Base-by-base conservation (phyloP, 768 basidiomycete genomes). In the Boletellus ananiceps region DNA sequence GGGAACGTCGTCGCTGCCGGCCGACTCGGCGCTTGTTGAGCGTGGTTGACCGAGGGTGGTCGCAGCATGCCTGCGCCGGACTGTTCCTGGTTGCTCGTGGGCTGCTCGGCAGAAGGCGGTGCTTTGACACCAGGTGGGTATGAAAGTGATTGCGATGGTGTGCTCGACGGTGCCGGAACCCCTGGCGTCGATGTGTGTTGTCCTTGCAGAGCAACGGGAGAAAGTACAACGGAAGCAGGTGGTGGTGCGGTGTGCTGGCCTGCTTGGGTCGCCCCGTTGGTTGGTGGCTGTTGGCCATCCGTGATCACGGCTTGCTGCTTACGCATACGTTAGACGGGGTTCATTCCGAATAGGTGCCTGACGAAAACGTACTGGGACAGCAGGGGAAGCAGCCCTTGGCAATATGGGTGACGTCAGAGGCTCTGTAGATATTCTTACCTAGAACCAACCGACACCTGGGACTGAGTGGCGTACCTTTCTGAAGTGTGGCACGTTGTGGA, bases 41-140 rank as follows among this genome's bases (percentile, higher is more conserved):
- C 76, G 27, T 74, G 63, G 44, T 78, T 69, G 31, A 68, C 71
- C 18, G 84, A 82, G 18, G 80, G 66, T 18, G 84, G 81, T 50
- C 83, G 68, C 54, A 74, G 77, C 41, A 71, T 71, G 44, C 73
- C 74, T 42, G 70, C 61, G 27, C 61, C 67, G 34, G 68, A 65
- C 50, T 71, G 73, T 21, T 64, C 62, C 11, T 57, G 64, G 9
- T 58, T 49, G 16, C 62, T 51, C 34, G 60, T 37, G 44, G 66
- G 61, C 50, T 74, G 78, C 21, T 82, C 80, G 3, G 55, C 23
- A 34, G 62, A 70, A 54, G 71, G 72, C 21, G 74, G 70, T 4
- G 75, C 73, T 57, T 82, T 84, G 58, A 86, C 82, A 15, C 87
- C 85, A 23, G 86, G 83, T 40, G 86, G 83, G 67, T 81, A 83